Evolutionary conservation across 2,329 filamentous ascomycete species (phyloP).

Genomic region (Massarina eburnea): DNA sequence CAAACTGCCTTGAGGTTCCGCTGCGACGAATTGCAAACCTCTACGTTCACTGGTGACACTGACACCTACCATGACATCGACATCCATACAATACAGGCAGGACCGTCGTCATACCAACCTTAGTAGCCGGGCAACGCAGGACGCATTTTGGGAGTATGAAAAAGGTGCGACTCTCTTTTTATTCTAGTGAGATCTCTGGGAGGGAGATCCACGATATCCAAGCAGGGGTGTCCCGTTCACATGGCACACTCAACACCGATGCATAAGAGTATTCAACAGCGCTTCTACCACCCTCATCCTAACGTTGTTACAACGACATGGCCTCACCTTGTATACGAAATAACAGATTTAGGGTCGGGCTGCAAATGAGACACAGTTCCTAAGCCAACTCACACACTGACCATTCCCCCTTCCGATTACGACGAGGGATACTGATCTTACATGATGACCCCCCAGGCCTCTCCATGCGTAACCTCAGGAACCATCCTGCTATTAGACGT

Average conservation of each 20-base stretch:
- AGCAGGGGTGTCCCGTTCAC: constrained; percentile 28
- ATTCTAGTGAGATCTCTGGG: not conserved
- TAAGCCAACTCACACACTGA: constrained; percentile 10
- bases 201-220: constrained; percentile 2
- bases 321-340: constrained; percentile 12
- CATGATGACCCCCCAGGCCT: constrained; percentile 15
- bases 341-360: constrained; percentile 3
- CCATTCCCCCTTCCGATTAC: not conserved
- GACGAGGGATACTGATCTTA: constrained; percentile 9
- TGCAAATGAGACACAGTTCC: constrained; percentile 1
- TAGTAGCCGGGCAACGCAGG: not conserved
- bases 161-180: constrained; percentile 1
- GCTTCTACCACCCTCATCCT: constrained; percentile 15
- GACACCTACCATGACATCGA: constrained; percentile 1
- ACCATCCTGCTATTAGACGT: constrained; percentile 1
- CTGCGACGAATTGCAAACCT: too few relatives aligned
- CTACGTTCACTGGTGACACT: too few relatives aligned
- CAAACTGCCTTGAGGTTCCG: too few relatives aligned
- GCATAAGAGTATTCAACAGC: constrained; percentile 13
- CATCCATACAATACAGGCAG: not conserved
- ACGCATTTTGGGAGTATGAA: not conserved
- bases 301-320: constrained; percentile 12
- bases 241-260: constrained; percentile 21
- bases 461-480: constrained; percentile 16
- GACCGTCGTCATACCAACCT: not conserved